These are phyloP conservation scores for Candida sp. DNA, from an alignment of 1,139 yeast species.

Conservation along the genomic window DNA sequence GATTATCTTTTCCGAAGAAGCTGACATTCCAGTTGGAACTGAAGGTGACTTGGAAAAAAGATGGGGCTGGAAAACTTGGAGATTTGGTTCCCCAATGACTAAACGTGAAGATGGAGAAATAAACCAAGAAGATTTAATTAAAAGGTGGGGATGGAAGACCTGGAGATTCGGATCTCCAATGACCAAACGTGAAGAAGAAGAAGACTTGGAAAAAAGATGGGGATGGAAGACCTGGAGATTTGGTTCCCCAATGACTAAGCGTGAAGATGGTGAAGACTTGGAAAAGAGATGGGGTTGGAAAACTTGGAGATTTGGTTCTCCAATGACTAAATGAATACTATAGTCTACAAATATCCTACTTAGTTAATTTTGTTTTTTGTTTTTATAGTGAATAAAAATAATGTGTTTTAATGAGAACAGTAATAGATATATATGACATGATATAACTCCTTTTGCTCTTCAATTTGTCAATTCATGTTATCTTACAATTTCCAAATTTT, in stretches of 20 bases:
- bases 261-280: constrained; percentile 1
- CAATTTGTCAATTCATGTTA: too few species aligned
- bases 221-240: constrained; percentile 1
- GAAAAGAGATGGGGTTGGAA: constrained; percentile 1
- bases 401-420: too few species aligned
- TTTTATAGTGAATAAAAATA: too few species aligned
- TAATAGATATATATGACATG: too few species aligned
- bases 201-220: constrained; percentile 1
- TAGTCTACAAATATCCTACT: neutral
- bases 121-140: neutral
- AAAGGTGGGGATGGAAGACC: constrained; percentile 2
- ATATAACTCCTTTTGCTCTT: too few species aligned
- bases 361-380: too few species aligned
- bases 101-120: constrained; percentile 1
- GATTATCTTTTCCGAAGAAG: neutral
- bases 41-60: constrained; percentile 1
- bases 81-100: constrained; percentile 1
- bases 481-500: too few species aligned
- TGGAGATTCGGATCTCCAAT: constrained; percentile 2
- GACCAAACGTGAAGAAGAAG: neutral
- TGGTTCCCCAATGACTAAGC: neutral
- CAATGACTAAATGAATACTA: neutral
- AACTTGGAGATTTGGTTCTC: constrained; percentile 1
- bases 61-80: constrained; percentile 1
- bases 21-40: neutral